Evolutionary conservation across 176 grass and related monocot species (phyloP), one percentile per base, ranked within the genome.

Genomic region (Zea luxurians): DNA sequence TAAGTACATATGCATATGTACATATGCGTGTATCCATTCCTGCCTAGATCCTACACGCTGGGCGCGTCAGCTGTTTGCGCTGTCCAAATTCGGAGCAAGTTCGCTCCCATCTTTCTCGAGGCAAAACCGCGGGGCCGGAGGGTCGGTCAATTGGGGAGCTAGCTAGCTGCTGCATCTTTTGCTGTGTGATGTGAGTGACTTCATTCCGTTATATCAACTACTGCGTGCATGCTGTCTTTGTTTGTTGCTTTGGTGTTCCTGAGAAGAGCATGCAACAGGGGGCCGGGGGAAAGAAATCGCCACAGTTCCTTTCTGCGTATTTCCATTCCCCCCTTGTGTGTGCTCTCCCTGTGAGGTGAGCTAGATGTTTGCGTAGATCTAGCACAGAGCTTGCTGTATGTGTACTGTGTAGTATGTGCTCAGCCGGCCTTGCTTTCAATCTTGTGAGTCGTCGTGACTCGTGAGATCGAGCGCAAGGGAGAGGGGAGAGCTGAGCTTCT

Each of bases 291-390:
- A 89, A 82, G 82, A 85, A 89, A 89, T 89, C 76, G 80, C 63
- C 87, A 48, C 81, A 77, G 67, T 64, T 83, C 83, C 64, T 84
- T 84, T 85, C 16, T 66, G 83, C 66, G 59, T 72, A 80, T 76
- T 86, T 85, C 61, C 79, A 88, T 88, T 86, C 64, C 64, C 4
- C 41, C 75, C 50, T 50, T 83, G 49, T 83, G 27, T 27, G 27
- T 27, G 27, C 27, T 27, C 27, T 27, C 27, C 27, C 27, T 27
- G 27, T 27, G 90, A 82, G 83, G 90, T 75, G 82, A 82, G 82
- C 48, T 82, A 84, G 87, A 90, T 87, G 84, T 87, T 77, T 87
- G 71, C 48, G 90, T 90, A 90, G 82, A 90, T 93, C 88, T 90
- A 90, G 78, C 34, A 87, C 91, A 87, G 74, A 74, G 74, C 82